Conservation (phyloP, 768 basidiomycete species). For the Mycena metata region DNA sequence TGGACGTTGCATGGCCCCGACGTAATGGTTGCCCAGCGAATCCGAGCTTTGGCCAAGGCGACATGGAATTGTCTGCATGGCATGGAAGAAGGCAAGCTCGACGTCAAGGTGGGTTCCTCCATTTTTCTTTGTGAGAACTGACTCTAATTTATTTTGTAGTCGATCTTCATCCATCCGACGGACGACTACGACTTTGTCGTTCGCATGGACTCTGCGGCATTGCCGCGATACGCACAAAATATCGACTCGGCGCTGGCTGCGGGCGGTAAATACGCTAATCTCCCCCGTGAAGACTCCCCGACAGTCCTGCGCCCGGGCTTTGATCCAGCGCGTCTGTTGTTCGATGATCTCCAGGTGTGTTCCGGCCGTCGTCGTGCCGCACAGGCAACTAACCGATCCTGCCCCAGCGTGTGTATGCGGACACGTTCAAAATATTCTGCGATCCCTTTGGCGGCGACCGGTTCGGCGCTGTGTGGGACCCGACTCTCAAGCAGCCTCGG, state of each 20-base stretch:
- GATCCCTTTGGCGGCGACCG: constrained; percentile 84
- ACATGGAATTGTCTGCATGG: constrained; percentile 72
- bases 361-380: constrained; percentile 16
- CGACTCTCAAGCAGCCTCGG: constrained; percentile 68
- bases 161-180: constrained; percentile 87
- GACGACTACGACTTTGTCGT: constrained; percentile 90
- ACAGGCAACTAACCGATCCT: constrained; percentile 9
- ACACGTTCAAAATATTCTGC: constrained; percentile 86
- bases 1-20: constrained; percentile 84
- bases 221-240: constrained; percentile 85
- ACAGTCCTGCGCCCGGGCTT: constrained; percentile 72
- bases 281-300: constrained; percentile 45
- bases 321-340: constrained; percentile 80
- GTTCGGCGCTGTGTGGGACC: constrained; percentile 92
- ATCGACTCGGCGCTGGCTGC: constrained; percentile 62
- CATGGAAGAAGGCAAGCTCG: constrained; percentile 62
- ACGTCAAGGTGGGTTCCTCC: constrained; percentile 67
- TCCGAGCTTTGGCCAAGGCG: constrained; percentile 81
- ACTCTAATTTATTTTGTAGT: constrained; percentile 54
- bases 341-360: constrained; percentile 80
- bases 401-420: constrained; percentile 77
- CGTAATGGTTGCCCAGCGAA: constrained; percentile 78
- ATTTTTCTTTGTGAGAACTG: not conserved
- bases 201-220: constrained; percentile 71
- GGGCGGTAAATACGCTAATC: constrained; percentile 62